These are phyloP conservation scores for Globisporangium uncinulatum DNA, from an alignment of 352 stramenopile genomes.

Conservation along the genomic window DNA sequence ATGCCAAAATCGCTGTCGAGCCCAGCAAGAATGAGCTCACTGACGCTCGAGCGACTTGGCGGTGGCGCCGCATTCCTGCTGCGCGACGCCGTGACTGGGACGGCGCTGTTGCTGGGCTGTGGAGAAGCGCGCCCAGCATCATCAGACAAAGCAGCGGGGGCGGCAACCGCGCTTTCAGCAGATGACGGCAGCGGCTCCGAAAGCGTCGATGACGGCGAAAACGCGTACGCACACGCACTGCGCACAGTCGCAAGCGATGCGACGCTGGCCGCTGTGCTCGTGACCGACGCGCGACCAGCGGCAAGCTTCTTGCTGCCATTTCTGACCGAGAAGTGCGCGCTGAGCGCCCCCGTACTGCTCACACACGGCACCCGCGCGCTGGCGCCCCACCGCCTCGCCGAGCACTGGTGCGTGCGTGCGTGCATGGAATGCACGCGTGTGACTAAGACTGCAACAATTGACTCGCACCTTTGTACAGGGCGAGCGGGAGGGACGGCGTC, in stretches of 20 bases:
- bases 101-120: constrained; percentile 55
- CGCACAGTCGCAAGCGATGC: constrained; percentile 37
- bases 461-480: neutral
- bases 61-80: constrained; percentile 63
- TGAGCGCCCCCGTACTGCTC: constrained; percentile 41
- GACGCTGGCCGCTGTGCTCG: constrained; percentile 44
- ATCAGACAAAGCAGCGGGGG: constrained; percentile 1
- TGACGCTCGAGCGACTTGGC: constrained; percentile 62
- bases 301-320: constrained; percentile 72
- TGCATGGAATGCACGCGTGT: constrained; percentile 17
- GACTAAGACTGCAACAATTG: too few relatives aligned
- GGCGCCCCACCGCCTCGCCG: constrained; percentile 53
- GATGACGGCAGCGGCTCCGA: constrained; percentile 40
- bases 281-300: constrained; percentile 66
- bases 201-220: constrained; percentile 11
- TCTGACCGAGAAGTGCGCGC: constrained; percentile 52
- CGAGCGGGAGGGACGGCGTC: constrained; percentile 29
- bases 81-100: constrained; percentile 43
- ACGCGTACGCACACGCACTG: constrained; percentile 51
- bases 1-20: too few relatives aligned
- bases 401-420: constrained; percentile 54
- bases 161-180: constrained; percentile 13
- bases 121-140: constrained; percentile 29
- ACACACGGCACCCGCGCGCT: constrained; percentile 78
- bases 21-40: constrained; percentile 29